Conservation (phyloP, 768 basidiomycete genomes). For the Suillus ampliporus region DNA sequence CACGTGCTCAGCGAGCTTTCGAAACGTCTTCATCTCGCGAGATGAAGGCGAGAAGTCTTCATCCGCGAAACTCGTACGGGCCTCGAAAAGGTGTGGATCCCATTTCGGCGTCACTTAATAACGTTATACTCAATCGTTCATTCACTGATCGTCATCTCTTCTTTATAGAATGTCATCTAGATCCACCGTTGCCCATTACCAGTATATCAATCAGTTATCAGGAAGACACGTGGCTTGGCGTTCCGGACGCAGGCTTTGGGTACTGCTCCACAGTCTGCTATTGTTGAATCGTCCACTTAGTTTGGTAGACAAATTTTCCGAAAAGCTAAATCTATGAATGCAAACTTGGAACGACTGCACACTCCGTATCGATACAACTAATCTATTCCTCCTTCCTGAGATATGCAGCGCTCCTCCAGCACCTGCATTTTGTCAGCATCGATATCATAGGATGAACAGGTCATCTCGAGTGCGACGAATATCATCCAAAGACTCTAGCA, state of each 20-base stretch:
- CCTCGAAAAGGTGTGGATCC: conserved; percentile 77
- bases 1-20: conserved; percentile 75
- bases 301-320: neutral
- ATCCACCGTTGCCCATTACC: conserved; percentile 90
- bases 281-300: conserved; percentile 23
- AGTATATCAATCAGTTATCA: conserved; percentile 92
- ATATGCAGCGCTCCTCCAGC: conserved; percentile 38
- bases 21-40: conserved; percentile 86
- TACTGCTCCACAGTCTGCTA: conserved; percentile 48
- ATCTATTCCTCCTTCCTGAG: neutral
- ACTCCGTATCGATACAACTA: neutral
- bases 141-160: conserved; percentile 8
- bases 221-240: conserved; percentile 91
- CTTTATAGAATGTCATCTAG: conserved; percentile 89
- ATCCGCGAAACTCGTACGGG: conserved; percentile 98
- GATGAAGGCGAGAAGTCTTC: conserved; percentile 98
- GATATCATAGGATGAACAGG: conserved; percentile 31
- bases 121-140: conserved; percentile 13
- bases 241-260: conserved; percentile 91
- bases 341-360: neutral
- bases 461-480: conserved; percentile 64
- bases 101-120: conserved; percentile 10
- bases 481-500: conserved; percentile 83
- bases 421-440: conserved; percentile 28
- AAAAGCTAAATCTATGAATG: neutral